Evolutionary conservation across 2,329 filamentous ascomycete genomes (phyloP).

Genomic region (Phialocephala sp.): DNA sequence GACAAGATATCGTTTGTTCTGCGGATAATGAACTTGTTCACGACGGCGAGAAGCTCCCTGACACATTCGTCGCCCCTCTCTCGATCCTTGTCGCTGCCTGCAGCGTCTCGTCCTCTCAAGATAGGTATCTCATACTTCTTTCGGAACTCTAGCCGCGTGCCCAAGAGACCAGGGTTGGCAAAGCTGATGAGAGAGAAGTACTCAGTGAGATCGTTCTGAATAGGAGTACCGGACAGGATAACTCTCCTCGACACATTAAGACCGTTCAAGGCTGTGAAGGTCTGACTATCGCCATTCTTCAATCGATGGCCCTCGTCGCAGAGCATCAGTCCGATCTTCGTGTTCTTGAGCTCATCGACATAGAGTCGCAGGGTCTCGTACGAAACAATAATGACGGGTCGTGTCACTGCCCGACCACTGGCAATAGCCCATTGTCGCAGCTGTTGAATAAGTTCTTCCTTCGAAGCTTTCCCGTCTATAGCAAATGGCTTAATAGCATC

Average conservation of each 20-base stretch:
- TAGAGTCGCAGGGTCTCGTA: conserved; percentile 95
- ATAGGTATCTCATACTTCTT: conserved; percentile 95
- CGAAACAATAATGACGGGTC: conserved; percentile 95
- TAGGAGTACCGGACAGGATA: conserved; percentile 94
- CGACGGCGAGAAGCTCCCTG: conserved; percentile 77
- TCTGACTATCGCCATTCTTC: conserved; percentile 96
- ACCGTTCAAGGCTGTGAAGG: conserved; percentile 87
- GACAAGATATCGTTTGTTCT: conserved; percentile 97
- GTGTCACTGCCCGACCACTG: conserved; percentile 84
- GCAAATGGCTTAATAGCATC: conserved; percentile 93
- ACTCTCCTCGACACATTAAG: conserved; percentile 90
- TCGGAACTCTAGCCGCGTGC: conserved; percentile 87
- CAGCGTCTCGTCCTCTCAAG: conserved; percentile 86
- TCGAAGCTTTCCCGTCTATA: conserved; percentile 94
- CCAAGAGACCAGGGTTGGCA: conserved; percentile 90
- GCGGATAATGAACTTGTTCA: conserved; percentile 98
- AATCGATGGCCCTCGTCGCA: conserved; percentile 96
- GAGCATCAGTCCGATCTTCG: conserved; percentile 88
- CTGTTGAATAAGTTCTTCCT: conserved; percentile 89
- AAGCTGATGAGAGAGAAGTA: conserved; percentile 97
- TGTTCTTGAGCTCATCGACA: conserved; percentile 86
- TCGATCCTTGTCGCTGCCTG: conserved; percentile 81
- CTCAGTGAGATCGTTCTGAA: conserved; percentile 97
- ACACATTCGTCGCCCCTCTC: conserved; percentile 84
- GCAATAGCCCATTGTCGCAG: conserved; percentile 94